These are phyloP conservation scores for Yamadazyma blattariae DNA, from an alignment of 1,139 yeast species.

Conservation along the genomic window DNA sequence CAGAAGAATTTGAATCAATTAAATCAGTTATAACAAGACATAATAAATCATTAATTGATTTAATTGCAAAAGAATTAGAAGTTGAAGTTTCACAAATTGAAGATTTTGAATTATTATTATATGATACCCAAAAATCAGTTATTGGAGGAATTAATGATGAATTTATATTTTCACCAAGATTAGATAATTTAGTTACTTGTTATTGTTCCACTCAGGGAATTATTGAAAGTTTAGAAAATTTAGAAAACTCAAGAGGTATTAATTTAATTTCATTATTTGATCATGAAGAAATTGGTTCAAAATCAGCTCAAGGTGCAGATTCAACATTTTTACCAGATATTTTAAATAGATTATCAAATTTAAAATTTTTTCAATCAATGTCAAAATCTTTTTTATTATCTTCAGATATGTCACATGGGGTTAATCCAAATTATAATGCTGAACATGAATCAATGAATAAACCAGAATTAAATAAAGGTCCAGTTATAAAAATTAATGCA, in stretches of 20 bases:
- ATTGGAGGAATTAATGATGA: slow-evolving; percentile 90
- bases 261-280: slow-evolving; percentile 80
- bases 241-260: slow-evolving; percentile 45
- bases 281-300: slow-evolving; percentile 94
- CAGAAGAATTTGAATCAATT: slow-evolving; percentile 63
- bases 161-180: slow-evolving; percentile 88
- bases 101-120: slow-evolving; percentile 88
- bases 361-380: slow-evolving; percentile 55
- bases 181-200: slow-evolving; percentile 88
- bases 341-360: slow-evolving; percentile 56
- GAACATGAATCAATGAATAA: slow-evolving; percentile 76
- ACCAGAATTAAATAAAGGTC: slow-evolving; percentile 84
- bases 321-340: slow-evolving; percentile 85
- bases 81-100: slow-evolving; percentile 57
- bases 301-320: slow-evolving; percentile 95
- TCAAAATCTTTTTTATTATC: slow-evolving; percentile 86
- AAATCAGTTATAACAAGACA: slow-evolving; percentile 71
- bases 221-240: slow-evolving; percentile 46
- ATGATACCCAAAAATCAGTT: slow-evolving; percentile 78
- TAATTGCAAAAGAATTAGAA: slow-evolving; percentile 64
- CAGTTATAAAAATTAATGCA: slow-evolving; percentile 90
- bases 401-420: slow-evolving; percentile 96
- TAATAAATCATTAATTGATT: slow-evolving; percentile 61
- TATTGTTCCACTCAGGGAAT: slow-evolving; percentile 75
- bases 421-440: slow-evolving; percentile 84